These are phyloP conservation scores for Agaricus subrufescens DNA, from an alignment of 768 basidiomycete genomes.

Conservation along the genomic window DNA sequence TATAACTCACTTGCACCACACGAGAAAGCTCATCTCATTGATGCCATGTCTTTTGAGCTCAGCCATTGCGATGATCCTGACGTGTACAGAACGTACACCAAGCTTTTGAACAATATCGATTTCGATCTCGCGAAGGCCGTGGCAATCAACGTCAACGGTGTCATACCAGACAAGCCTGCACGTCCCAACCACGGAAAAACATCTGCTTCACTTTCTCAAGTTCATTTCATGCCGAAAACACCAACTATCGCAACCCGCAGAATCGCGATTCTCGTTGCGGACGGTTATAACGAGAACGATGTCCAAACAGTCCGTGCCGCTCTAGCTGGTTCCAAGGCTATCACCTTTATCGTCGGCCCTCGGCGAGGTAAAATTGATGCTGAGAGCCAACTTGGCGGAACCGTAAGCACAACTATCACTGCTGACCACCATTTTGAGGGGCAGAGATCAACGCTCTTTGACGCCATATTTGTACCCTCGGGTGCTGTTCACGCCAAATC, in stretches of 20 bases:
- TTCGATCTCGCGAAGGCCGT: slow-evolving; percentile 66
- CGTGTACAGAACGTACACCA: slow-evolving; percentile 66
- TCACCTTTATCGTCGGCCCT: slow-evolving; percentile 62
- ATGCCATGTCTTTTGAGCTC: slow-evolving; percentile 78
- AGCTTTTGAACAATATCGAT: slow-evolving; percentile 69
- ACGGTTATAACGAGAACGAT: slow-evolving; percentile 64
- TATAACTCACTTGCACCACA: slow-evolving; percentile 69
- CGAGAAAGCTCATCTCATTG: slow-evolving; percentile 70
- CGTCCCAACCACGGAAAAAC: slow-evolving; percentile 55
- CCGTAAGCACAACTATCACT: slow-evolving; percentile 27
- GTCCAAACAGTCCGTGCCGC: slow-evolving; percentile 55
- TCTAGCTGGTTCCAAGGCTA: slow-evolving; percentile 47
- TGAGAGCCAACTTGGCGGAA: slow-evolving; percentile 21
- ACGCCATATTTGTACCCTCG: slow-evolving; percentile 75
- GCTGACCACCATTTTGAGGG: slow-evolving; percentile 74
- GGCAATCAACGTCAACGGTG: slow-evolving; percentile 59
- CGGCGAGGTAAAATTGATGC: slow-evolving; percentile 52
- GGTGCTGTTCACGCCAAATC: slow-evolving; percentile 57
- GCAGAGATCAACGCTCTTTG: slow-evolving; percentile 80
- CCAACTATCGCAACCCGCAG: slow-evolving; percentile 64
- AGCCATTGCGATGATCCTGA: slow-evolving; percentile 74
- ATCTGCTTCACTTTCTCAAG: slow-evolving; percentile 55
- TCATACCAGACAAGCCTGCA: slow-evolving; percentile 46
- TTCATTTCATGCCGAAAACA: slow-evolving; percentile 44
- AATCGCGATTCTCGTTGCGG: slow-evolving; percentile 71